Conservation (phyloP, 108 stramenopile genomes). For the Hondaea fermentalgiana region DNA sequence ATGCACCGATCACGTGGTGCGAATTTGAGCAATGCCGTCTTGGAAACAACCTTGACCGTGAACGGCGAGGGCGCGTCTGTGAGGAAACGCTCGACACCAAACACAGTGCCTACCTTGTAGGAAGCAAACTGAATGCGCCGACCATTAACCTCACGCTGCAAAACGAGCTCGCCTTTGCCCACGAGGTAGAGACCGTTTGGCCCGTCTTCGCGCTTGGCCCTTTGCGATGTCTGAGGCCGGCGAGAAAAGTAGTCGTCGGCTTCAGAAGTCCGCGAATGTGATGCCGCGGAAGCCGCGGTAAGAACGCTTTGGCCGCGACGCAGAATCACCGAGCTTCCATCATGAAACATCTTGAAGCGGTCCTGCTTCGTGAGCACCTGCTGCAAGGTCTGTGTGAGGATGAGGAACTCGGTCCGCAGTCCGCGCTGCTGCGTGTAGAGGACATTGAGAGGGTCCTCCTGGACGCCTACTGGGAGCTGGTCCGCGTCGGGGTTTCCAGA, state of each 20-base stretch:
- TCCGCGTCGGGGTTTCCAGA: not conserved
- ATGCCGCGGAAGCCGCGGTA: not conserved
- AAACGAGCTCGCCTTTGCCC: not conserved
- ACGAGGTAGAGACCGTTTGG: slow-evolving; percentile 2
- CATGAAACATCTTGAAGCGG: not conserved
- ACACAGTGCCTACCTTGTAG: not conserved
- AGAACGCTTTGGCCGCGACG: not conserved
- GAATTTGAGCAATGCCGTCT: slow-evolving; percentile 7
- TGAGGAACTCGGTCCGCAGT: not conserved
- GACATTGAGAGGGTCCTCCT: not conserved
- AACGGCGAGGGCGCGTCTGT: slow-evolving; percentile 2
- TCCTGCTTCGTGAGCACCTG: slow-evolving; percentile 5
- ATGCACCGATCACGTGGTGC: not conserved
- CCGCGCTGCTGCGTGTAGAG: slow-evolving; percentile 8
- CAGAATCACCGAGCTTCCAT: not conserved
- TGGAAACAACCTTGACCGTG: not conserved
- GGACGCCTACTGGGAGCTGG: not conserved
- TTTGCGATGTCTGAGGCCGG: not conserved
- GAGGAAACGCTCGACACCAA: slow-evolving; percentile 2
- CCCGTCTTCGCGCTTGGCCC: not conserved
- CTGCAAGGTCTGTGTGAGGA: not conserved
- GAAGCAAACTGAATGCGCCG: slow-evolving; percentile 5
- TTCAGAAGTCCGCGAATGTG: not conserved
- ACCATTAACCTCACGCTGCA: not conserved
- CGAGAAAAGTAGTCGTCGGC: not conserved